Evolutionary conservation across 352 stramenopile genomes (phyloP), one percentile per base, ranked within the genome.

Genomic region (Phytophthora pistaciae): DNA sequence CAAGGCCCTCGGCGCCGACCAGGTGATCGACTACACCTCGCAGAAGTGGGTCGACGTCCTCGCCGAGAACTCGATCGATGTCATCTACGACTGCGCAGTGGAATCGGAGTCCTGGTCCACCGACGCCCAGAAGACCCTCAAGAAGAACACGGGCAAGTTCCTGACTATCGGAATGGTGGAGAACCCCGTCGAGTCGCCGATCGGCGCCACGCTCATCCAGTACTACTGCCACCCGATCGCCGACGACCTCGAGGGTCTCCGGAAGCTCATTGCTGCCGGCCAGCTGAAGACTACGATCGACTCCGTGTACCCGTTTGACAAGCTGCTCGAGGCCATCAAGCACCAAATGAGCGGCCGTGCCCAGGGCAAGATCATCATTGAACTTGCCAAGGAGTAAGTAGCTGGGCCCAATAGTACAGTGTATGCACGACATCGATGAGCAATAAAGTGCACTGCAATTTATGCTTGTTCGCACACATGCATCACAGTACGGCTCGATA

Each of bases 1-100:
- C 20, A 72, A 77, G 50, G 80, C 70, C 46, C 58, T 83, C 3
- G 85, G 79, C 10, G 71, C 66, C 20, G 77, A 88, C 50, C 65
- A 87, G 20, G 70, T 92, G 36, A 79, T 95, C 13, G 79, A 92
- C 56, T 93, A 95, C 69, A 88, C 74, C 0, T 61, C 84, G 55
- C 54, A 79, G 16, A 79, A 72, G 38, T 78, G 70, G 75, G 36
- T 21, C 36, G 49, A 80, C 23, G 66, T 71, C 65, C 29, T 82
- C 56, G 29, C 68, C 50, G 58, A 64, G 20, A 69, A 83, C 42
- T 83, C 75, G 6, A 36, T 83, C 6, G 72, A 83, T 25, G 42
- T 80, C n/a, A 67, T 83, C 36, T 80, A 67, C 40, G 74, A 80
- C 56, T 83, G 72, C 31, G 64, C 56, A 9, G 36, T 82, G 9